Evolutionary conservation across 768 basidiomycete genomes (phyloP), one percentile per base, ranked within the genome.

Genomic region (Rhodotorula taiwanensis): DNA sequence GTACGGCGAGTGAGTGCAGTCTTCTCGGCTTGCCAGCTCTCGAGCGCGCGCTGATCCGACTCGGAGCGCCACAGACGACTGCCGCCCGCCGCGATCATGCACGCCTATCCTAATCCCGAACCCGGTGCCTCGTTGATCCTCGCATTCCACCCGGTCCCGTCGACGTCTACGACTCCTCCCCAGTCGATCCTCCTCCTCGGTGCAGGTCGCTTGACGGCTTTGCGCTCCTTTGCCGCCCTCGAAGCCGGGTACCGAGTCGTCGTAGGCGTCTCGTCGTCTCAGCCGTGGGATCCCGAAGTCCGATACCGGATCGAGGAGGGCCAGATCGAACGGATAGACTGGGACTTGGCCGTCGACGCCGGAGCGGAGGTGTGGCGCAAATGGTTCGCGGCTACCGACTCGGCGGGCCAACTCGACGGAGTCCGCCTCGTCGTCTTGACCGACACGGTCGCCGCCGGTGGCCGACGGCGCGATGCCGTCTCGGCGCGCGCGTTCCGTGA

Each of bases 111-210:
- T 54, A 23, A 71, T 48, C 72, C 76, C 43, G 64, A 76, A 62
- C 36, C 52, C 0, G 89, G 89, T 11, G 88, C 86, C 0, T 88
- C 89, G 9, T 82, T 94, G 20, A 70, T 92, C 0, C 81, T 93
- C 27, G 85, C 90, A 1, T 89, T 91, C 76, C 81, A 80, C 53
- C 78, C 86, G 31, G 76, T 78, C 45, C 74, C 76, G 66, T 61
- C 51, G 7, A 45, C 62, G 45, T 52, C 48, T 54, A 64, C 61
- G 42, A 30, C 77, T 43, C 74, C 75, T 60, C 80, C 80, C 42
- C 28, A 45, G 23, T 16, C 55, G 3, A 11, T 84, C 39, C 77
- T 97, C 43, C 81, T 98, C 48, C 70, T 97, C 45, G 92, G 94
- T 4, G 82, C 85, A 2, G 83, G 84, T n/a, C 71, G 81, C 4